A percentile compares a stretch with the other conserved stretches of the same genome.
These are phyloP conservation scores for Podaxis sp. DNA, from an alignment of 768 basidiomycete genomes.

Conservation along the genomic window DNA sequence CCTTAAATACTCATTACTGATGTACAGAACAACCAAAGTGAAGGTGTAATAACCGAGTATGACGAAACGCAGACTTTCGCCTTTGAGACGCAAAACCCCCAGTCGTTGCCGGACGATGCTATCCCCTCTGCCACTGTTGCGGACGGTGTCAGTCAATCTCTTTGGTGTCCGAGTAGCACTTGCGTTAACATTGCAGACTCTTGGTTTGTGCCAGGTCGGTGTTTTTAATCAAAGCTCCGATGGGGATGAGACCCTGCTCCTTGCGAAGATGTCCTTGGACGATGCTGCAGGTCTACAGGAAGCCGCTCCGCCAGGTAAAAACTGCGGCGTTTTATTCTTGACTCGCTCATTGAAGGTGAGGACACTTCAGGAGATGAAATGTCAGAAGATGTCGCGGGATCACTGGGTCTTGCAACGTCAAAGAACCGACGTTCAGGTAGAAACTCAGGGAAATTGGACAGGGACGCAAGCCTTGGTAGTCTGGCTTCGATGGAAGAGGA, in stretches of 20 bases:
- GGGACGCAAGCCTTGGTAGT: not conserved
- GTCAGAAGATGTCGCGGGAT: not conserved
- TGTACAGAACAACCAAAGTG: conserved; percentile 18
- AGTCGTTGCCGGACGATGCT: not conserved
- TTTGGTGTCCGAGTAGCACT: not conserved
- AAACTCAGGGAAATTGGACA: not conserved
- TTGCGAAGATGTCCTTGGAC: conserved; percentile 11
- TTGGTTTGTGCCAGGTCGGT: not conserved
- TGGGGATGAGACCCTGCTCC: conserved; percentile 7
- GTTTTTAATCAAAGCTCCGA: not conserved
- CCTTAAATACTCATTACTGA: not conserved
- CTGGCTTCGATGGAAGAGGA: conserved; percentile 23
- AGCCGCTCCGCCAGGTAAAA: not conserved
- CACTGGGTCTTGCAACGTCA: not conserved
- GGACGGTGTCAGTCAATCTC: not conserved
- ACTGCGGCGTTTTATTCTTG: not conserved
- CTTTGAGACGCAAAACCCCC: not conserved
- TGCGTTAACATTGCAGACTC: not conserved
- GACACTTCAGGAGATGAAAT: not conserved
- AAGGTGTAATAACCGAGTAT: conserved; percentile 24
- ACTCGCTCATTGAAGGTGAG: not conserved
- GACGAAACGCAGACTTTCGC: conserved; percentile 51
- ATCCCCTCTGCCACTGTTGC: not conserved
- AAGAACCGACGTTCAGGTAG: not conserved
- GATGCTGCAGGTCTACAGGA: not conserved